Evolutionary conservation across 2,329 filamentous ascomycete genomes (phyloP).

Genomic region (Cladosporium sp.): DNA sequence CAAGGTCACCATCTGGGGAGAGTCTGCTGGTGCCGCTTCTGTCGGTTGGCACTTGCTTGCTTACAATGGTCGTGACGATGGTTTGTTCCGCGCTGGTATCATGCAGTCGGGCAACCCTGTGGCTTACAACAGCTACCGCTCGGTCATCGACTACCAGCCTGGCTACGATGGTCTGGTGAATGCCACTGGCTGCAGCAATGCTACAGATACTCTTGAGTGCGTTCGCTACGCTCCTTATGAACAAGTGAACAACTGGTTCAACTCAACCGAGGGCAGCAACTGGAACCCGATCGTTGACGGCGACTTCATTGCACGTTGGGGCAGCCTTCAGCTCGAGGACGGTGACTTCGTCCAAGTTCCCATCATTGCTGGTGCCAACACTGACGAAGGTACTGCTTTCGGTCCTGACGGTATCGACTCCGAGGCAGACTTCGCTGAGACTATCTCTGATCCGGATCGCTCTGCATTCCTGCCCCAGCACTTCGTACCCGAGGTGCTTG

Average conservation of each 20-base stretch:
- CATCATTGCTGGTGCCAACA: conserved; percentile 63
- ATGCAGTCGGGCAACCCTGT: conserved; percentile 44
- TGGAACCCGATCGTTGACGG: conserved; percentile 55
- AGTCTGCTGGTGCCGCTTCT: conserved; percentile 34
- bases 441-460: conserved; percentile 35
- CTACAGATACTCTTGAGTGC: conserved; percentile 62
- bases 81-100: conserved; percentile 49
- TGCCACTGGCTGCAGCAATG: conserved; percentile 59
- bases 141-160: conserved; percentile 45
- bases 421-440: conserved; percentile 32
- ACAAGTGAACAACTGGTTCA: conserved; percentile 33
- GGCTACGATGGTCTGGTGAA: conserved; percentile 64
- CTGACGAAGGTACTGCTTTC: conserved; percentile 65
- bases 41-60: conserved; percentile 50
- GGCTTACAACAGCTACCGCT: conserved; percentile 26
- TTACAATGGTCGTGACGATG: conserved; percentile 50
- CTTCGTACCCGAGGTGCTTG: conserved; percentile 37
- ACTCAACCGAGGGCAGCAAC: conserved; percentile 30
- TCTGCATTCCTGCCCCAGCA: conserved; percentile 35
- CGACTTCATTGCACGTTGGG: conserved; percentile 56
- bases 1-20: conserved; percentile 48
- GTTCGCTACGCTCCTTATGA: conserved; percentile 53
- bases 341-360: conserved; percentile 63
- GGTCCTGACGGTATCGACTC: conserved; percentile 56
- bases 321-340: conserved; percentile 54